Conservation (phyloP, 1,139 yeast species). For the Pichia sp. region DNA sequence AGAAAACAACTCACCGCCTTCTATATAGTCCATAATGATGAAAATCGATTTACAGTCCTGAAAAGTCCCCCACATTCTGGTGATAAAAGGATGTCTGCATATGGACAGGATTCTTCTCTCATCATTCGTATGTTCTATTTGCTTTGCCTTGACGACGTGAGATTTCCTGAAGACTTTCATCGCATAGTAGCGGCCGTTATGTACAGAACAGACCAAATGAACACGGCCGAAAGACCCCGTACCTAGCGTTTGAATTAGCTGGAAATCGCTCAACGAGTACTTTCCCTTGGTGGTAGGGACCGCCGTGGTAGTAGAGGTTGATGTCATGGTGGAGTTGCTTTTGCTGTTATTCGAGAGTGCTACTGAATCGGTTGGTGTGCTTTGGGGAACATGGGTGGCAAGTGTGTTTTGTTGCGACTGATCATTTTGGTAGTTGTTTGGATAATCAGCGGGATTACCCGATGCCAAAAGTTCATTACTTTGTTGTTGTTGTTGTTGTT, state of each 20-base stretch:
- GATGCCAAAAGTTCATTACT: background rate
- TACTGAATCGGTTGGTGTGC: background rate
- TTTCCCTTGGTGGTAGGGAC: conserved; percentile 44
- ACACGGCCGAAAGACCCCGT: conserved; percentile 64
- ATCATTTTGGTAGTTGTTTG: background rate
- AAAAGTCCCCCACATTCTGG: conserved; percentile 63
- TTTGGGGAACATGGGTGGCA: background rate
- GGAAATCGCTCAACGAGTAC: conserved; percentile 50
- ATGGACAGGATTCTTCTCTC: conserved; percentile 54
- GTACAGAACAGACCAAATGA: conserved; percentile 54
- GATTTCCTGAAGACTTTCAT: conserved; percentile 56
- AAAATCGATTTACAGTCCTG: conserved; percentile 54
- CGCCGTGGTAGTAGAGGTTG: background rate
- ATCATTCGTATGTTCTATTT: conserved; percentile 61
- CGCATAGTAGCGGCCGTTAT: conserved; percentile 57
- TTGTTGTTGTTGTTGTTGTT: background rate
- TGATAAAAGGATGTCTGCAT: conserved; percentile 58
- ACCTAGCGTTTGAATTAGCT: conserved; percentile 52
- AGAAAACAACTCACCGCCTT: conserved; percentile 58
- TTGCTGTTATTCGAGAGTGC: background rate
- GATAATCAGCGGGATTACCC: background rate
- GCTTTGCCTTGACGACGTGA: conserved; percentile 58
- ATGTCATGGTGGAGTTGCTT: background rate
- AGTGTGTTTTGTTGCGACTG: background rate
- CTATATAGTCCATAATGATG: conserved; percentile 62